Percentiles rank a stretch among this genome's conserved stretches.
Conservation (phyloP, 768 basidiomycete species). For the Auricularia sp. region DNA sequence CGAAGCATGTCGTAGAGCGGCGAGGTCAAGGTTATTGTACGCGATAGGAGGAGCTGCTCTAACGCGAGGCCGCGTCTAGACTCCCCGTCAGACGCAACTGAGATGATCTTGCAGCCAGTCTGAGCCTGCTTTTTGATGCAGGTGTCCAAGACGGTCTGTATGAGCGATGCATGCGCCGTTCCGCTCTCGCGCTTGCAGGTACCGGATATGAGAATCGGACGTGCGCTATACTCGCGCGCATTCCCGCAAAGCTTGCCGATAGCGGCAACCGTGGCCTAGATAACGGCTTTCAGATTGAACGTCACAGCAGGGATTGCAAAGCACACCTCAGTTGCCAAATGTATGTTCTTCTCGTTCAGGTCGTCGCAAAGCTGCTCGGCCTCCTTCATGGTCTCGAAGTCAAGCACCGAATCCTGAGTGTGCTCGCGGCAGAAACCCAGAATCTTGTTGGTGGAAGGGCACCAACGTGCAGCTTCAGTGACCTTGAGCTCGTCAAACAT, state of each 20-base stretch:
- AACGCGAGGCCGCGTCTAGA: conserved; percentile 17
- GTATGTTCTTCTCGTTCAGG: conserved; percentile 6
- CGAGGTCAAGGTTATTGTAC: conserved; percentile 14
- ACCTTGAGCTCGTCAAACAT: conserved; percentile 17
- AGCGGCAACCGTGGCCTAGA: conserved; percentile 13
- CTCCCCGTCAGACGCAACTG: conserved; percentile 23
- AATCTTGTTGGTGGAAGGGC: conserved; percentile 14
- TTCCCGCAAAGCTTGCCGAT: background rate
- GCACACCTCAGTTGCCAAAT: conserved; percentile 6
- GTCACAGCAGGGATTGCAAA: background rate
- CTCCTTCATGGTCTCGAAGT: conserved; percentile 11
- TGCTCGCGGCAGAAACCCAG: conserved; percentile 18
- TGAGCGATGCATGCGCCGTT: conserved; percentile 11
- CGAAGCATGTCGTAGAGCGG: conserved; percentile 16
- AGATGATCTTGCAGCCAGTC: conserved; percentile 3
- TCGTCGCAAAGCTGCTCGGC: background rate
- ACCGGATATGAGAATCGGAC: conserved; percentile 18
- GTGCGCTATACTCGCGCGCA: background rate
- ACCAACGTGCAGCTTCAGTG: conserved; percentile 13
- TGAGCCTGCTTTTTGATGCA: background rate
- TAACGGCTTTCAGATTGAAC: background rate
- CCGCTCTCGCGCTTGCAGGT: conserved; percentile 19
- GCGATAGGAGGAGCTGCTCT: conserved; percentile 15
- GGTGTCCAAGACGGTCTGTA: conserved; percentile 12
- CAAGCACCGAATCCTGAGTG: conserved; percentile 6